These are phyloP conservation scores for Ustilago bromivora DNA, from an alignment of 1,284 basidiomycete genomes.

Conservation along the genomic window DNA sequence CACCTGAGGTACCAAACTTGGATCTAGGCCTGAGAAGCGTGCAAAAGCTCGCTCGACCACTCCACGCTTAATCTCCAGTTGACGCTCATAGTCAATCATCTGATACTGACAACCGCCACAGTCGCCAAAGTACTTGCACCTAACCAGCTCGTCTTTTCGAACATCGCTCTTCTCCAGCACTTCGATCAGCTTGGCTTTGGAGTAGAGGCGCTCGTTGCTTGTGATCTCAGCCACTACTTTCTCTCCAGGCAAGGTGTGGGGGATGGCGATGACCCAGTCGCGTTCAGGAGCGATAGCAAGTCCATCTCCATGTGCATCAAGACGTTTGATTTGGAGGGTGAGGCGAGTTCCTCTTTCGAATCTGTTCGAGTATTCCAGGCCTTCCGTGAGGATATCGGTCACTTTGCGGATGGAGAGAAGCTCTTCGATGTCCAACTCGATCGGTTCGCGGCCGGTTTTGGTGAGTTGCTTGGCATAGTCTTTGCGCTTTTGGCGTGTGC, in stretches of 20 bases:
- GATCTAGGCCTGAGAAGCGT: constrained; percentile 72
- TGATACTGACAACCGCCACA: constrained; percentile 69
- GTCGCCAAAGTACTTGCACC: constrained; percentile 66
- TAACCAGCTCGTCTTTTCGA: constrained; percentile 52
- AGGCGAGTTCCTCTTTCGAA: constrained; percentile 55
- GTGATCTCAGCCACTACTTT: constrained; percentile 53
- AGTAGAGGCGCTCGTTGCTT: constrained; percentile 59
- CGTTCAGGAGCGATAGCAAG: constrained; percentile 54
- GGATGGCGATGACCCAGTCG: constrained; percentile 66
- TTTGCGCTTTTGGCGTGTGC: constrained; percentile 59
- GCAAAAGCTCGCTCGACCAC: constrained; percentile 86
- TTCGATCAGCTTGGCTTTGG: constrained; percentile 57
- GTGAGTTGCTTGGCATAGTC: constrained; percentile 56
- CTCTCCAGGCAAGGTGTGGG: constrained; percentile 62
- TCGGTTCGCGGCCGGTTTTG: constrained; percentile 66
- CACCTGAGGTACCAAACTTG: constrained; percentile 77
- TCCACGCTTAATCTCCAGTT: constrained; percentile 85
- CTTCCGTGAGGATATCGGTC: constrained; percentile 52
- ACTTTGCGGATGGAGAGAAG: constrained; percentile 58
- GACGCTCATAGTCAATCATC: constrained; percentile 83
- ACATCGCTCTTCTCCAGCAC: constrained; percentile 31
- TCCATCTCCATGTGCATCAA: constrained; percentile 67
- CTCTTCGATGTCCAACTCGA: constrained; percentile 64
- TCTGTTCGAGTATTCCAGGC: constrained; percentile 54
- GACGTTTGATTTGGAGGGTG: constrained; percentile 53